Base-by-base conservation (phyloP, 352 stramenopile species). In the Phytopythium mirpurense region DNA sequence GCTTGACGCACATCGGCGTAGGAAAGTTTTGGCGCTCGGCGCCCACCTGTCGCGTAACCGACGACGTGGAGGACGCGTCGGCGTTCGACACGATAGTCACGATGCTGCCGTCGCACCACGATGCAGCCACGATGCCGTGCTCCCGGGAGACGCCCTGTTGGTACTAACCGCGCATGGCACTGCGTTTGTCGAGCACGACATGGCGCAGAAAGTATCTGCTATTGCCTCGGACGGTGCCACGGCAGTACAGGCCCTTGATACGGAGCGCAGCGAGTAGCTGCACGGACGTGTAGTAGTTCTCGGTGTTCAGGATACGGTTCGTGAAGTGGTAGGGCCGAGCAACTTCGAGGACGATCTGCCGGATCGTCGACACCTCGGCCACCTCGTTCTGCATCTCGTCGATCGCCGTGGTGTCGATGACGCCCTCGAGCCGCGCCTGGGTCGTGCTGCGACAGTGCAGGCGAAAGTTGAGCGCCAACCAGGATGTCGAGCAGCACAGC, bases 251-350 rank as follows among this genome's bases (percentile, higher is more conserved):
- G 0, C 56, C 57, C 16, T 65, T 63, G 5, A 64, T 14, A 27
- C 60, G 54, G 12, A 76, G 21, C 2, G 48, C 49, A 5, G 46
- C 27, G 1, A 72, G 48, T 1, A 72, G 32, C 26, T 65, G 51
- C 16, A 68, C 57, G 5, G 60, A 70, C 3, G 56, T 76, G 51
- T 72, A 76, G 56, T 60, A 76, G 51, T 70, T 72, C 40, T 72
- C 67, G 1, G 47, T 53, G 35, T 70, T 72, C 18, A 76, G 42
- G 2, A 76, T 40, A 0, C 67, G 54, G 5, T 50, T 54, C 0
- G 56, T 58, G 18, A 46, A 14, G 40, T 62, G 57, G 15, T 63
- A 55, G 12, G 59, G 59, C 12, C 42, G 50, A 12, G 53, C 57
- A 0, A 76, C 54, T 32, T 76, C 57, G 18, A 72, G 34, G 12